These are phyloP conservation scores for Cardiospermum halicacabum DNA, from an alignment of 345 rosid species.

Conservation along the genomic window DNA sequence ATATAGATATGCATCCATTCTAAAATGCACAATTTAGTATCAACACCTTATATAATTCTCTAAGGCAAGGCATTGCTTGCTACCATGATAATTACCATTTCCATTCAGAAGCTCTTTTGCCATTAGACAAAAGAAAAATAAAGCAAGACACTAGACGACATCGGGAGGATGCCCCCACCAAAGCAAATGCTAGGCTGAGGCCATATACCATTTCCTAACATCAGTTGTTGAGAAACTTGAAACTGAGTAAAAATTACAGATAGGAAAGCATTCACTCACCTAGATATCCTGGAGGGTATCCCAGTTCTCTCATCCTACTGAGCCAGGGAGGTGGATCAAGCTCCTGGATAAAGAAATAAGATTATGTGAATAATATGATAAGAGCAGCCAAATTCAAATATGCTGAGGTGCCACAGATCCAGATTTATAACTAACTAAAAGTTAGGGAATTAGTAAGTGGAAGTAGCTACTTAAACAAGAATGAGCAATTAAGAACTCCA, in stretches of 20 bases:
- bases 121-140: background rate
- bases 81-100: background rate
- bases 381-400: background rate
- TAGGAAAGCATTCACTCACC: constrained; percentile 32
- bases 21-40: background rate
- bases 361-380: background rate
- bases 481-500: constrained; percentile 1
- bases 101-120: background rate
- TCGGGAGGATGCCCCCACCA: background rate
- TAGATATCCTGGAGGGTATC: constrained; percentile 93
- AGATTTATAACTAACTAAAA: background rate
- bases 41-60: background rate
- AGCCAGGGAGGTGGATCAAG: constrained; percentile 99
- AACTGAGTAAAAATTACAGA: background rate
- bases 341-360: constrained; percentile 40
- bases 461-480: background rate
- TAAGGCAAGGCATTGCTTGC: background rate
- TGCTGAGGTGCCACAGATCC: background rate
- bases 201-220: background rate
- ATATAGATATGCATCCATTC: background rate
- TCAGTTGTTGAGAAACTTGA: background rate
- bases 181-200: background rate
- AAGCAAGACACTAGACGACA: background rate
- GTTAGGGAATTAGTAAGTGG: background rate
- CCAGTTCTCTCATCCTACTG: constrained; percentile 89